These are phyloP conservation scores for Mollisiaceae sp. DNA, from an alignment of 2,329 filamentous ascomycete species.

Conservation along the genomic window DNA sequence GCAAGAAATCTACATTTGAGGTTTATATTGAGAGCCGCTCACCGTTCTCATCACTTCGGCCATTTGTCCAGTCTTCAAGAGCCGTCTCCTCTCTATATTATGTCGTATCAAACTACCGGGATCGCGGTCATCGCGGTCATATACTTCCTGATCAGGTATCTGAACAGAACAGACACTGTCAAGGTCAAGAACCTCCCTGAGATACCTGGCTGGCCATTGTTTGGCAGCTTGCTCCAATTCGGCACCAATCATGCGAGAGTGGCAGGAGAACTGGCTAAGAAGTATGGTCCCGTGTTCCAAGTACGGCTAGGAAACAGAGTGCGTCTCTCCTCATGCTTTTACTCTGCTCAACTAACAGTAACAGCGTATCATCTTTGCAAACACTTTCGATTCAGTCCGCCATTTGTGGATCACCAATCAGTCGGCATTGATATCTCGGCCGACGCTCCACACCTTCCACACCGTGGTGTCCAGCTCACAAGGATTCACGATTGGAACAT, in stretches of 20 bases:
- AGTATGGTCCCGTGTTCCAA: conserved; percentile 69
- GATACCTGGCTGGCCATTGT: conserved; percentile 64
- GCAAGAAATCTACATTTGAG: neutral
- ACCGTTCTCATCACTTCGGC: neutral
- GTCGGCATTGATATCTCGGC: conserved; percentile 76
- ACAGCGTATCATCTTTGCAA: conserved; percentile 76
- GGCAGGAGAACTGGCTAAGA: conserved; percentile 60
- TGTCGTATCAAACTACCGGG: conserved; percentile 34
- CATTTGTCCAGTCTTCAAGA: neutral
- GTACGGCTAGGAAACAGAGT: conserved; percentile 72
- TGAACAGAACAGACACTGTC: conserved; percentile 58
- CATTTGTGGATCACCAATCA: conserved; percentile 81
- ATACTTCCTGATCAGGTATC: conserved; percentile 37
- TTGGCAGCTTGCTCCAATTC: conserved; percentile 67
- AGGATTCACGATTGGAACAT: conserved; percentile 83
- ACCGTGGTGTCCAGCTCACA: conserved; percentile 77
- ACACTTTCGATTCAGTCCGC: conserved; percentile 75
- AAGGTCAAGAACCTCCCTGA: conserved; percentile 67
- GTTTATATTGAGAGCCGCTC: neutral
- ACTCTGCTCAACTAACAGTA: neutral
- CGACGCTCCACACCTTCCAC: conserved; percentile 82
- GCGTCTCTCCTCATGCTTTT: conserved; percentile 25
- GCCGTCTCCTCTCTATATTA: conserved; percentile 7
- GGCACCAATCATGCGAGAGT: conserved; percentile 61
- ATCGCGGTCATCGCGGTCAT: conserved; percentile 38